Evolutionary conservation across 805 yeast genomes (phyloP), one percentile per base, ranked within the genome.

Genomic region (Candida ipomoeae): DNA sequence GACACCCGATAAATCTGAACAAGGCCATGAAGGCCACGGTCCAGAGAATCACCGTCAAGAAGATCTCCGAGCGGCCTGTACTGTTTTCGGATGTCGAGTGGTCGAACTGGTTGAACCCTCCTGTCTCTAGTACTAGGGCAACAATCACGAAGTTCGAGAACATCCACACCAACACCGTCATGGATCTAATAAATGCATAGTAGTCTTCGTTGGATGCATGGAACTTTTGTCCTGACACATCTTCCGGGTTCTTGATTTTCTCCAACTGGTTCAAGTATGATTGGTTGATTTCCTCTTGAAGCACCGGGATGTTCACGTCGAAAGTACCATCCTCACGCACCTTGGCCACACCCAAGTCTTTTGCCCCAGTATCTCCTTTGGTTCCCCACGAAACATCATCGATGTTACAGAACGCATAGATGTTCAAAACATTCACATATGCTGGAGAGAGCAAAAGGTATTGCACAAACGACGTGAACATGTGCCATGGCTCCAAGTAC

Each of bases 321-420:
- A 78, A 75, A 34, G 78, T 74, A 58, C 84, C 84, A 55, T 78
- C 82, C 48, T 77, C 80, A 48, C 74, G 70, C 36, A 73, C 75
- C 57, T 75, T 79, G 11, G 79, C 82, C 1, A 68, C 75, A 46
- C 86, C 85, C 62, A 82, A 72, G 37, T 78, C 80, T 34, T 68
- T 74, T 5, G 82, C 81, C 3, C 85, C 79, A n/a, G 75, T 73
- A 40, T 82, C 80, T 38, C 87, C 87, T 63, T 83, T 83, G n/a
- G 87, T 83, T 51, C 87, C 87, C 87, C 87, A 83, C 2, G 87
- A 83, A 44, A 83, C 79, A 66, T 83, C 87, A 62, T 83, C 87
- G 70, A 83, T 81, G 65, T 83, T 83, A 70, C 86, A 83, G 63
- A 83, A 83, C 1, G 87, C 85, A 64, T 81, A 83, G 44, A 83